Evolutionary conservation across 257 asterid species (phyloP).

Genomic region (Plantago elongata): DNA sequence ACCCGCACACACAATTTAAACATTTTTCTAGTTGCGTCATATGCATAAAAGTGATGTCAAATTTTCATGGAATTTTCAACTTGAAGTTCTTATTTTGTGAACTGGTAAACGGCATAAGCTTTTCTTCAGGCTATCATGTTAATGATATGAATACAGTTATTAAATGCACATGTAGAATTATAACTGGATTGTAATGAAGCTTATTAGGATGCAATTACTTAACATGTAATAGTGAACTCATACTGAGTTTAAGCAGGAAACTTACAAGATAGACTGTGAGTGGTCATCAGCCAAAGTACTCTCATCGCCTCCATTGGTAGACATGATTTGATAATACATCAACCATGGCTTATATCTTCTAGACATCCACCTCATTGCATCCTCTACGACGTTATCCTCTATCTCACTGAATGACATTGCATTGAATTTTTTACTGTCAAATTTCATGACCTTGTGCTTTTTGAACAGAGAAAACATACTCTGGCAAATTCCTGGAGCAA

Average conservation of each 20-base stretch:
- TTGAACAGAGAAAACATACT: slow-evolving; percentile 30
- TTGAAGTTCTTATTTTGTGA: not conserved
- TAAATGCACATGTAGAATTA: not conserved
- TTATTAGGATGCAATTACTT: no score
- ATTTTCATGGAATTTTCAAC: not conserved
- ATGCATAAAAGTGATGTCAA: not conserved
- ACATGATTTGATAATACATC: slow-evolving; percentile 75
- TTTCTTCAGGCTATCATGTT: not conserved
- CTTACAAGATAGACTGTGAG: slow-evolving; percentile 30
- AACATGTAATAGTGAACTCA: not conserved
- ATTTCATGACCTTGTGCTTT: slow-evolving; percentile 13
- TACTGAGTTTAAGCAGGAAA: slow-evolving; percentile 4
- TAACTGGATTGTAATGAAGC: not conserved
- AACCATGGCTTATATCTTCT: slow-evolving; percentile 73
- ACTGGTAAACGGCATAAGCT: not conserved
- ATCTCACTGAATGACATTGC: slow-evolving; percentile 17
- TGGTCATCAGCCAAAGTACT: slow-evolving; percentile 22
- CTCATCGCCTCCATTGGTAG: slow-evolving; percentile 23
- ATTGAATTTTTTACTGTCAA: slow-evolving; percentile 16
- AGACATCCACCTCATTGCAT: slow-evolving; percentile 54
- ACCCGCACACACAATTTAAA: no score
- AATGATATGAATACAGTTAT: not conserved
- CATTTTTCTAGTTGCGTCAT: no score
- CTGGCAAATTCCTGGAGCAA: slow-evolving; percentile 54
- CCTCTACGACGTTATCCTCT: slow-evolving; percentile 32